phyloP scores from a whole-genome alignment of 225 moss, liverwort and hornwort genomes.

The Straminergon stramineum region DNA sequence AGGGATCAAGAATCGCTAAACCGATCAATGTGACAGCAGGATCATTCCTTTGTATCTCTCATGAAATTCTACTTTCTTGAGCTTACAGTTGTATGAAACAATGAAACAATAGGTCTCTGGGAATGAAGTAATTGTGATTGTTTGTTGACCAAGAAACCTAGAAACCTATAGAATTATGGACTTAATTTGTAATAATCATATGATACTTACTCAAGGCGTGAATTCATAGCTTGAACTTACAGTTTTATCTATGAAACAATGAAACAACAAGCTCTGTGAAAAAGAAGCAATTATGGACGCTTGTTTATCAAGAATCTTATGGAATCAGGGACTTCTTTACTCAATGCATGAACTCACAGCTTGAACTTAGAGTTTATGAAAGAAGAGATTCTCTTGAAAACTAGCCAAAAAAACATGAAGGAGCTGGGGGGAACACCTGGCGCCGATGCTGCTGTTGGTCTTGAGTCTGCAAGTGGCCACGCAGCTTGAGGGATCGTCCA shows the following conservation, averaged over 20 bases:
- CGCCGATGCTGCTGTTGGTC: conserved; percentile 58
- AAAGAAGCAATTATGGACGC: not conserved
- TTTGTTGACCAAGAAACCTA: not conserved
- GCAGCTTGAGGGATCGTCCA: conserved; percentile 47
- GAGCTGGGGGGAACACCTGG: conserved; percentile 33
- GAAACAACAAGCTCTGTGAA: not conserved
- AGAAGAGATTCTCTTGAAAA: not conserved
- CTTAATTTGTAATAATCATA: not conserved
- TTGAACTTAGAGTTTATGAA: not conserved
- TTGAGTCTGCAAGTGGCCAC: conserved; percentile 40
- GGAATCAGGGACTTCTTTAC: not conserved
- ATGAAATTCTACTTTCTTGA: not conserved
- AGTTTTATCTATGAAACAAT: not conserved
- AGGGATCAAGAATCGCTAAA: not conserved
- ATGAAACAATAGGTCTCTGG: not conserved
- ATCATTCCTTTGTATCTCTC: not conserved
- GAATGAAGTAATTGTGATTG: not conserved
- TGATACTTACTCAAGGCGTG: not conserved
- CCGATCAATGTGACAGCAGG: not conserved
- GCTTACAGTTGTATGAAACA: not conserved
- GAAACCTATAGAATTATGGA: not conserved
- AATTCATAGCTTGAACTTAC: not conserved
- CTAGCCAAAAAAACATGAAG: not conserved
- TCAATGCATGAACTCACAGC: not conserved
- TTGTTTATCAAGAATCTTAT: not conserved